phyloP scores from a whole-genome alignment of 805 yeast genomes.

The Torulaspora microellipsoides region DNA sequence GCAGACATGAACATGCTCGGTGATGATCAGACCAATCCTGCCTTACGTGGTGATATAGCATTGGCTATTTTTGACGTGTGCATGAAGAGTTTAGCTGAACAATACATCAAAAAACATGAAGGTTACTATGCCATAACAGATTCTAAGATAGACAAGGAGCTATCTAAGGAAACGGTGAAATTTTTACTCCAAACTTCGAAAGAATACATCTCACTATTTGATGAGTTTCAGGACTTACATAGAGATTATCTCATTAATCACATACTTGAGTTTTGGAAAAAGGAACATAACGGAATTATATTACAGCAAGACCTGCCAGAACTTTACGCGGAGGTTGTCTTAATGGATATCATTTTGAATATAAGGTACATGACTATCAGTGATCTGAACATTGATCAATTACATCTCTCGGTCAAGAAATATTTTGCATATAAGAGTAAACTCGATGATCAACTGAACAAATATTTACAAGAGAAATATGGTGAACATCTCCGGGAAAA shows the following conservation, averaged over 20 bases:
- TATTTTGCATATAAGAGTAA: conserved; percentile 57
- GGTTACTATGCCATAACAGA: conserved; percentile 32
- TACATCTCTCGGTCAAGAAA: conserved; percentile 69
- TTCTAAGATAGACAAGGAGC: conserved; percentile 34
- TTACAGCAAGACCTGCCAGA: conserved; percentile 28
- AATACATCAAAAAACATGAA: conserved; percentile 29
- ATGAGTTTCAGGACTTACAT: conserved; percentile 63
- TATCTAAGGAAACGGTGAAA: conserved; percentile 24
- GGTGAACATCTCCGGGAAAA: conserved; percentile 32
- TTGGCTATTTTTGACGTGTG: conserved; percentile 66
- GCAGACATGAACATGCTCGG: conserved; percentile 84
- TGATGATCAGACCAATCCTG: conserved; percentile 77
- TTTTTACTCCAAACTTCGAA: conserved; percentile 40
- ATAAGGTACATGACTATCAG: conserved; percentile 47
- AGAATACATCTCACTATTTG: conserved; percentile 55
- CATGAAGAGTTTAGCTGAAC: conserved; percentile 42
- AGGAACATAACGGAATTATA: conserved; percentile 36
- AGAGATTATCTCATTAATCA: conserved; percentile 63
- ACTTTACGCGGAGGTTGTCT: conserved; percentile 38
- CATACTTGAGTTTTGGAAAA: conserved; percentile 50
- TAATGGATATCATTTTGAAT: conserved; percentile 61
- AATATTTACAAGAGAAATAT: conserved; percentile 36
- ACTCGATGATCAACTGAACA: conserved; percentile 33
- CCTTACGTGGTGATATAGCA: conserved; percentile 68
- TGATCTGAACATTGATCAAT: conserved; percentile 44